Evolutionary conservation across 306 rosid genomes (phyloP).

Genomic region (Hylodesmum podocarpum): DNA sequence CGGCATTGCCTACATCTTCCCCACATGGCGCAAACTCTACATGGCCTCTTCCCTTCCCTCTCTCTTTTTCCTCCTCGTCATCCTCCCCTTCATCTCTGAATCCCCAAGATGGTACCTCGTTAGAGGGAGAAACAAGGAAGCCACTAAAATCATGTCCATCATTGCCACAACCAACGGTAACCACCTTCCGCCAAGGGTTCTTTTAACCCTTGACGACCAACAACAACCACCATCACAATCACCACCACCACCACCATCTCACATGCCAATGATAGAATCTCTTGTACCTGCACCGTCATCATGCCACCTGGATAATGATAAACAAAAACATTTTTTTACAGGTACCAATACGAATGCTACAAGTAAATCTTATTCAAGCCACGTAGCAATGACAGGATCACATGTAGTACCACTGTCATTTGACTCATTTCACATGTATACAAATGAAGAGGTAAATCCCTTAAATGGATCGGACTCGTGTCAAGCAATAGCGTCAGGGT

Average conservation of each 20-base stretch:
- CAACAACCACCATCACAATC: background rate
- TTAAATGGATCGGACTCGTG: too few relatives aligned
- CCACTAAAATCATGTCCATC: slow-evolving; percentile 53
- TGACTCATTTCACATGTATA: too few relatives aligned
- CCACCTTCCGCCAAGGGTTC: slow-evolving; percentile 47
- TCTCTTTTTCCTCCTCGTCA: slow-evolving; percentile 42
- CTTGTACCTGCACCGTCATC: too few relatives aligned
- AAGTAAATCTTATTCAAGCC: too few relatives aligned
- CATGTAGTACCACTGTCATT: too few relatives aligned
- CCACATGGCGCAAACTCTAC: slow-evolving; percentile 65
- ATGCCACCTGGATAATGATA: background rate
- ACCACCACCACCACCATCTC: background rate
- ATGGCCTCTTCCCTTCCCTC: slow-evolving; percentile 70
- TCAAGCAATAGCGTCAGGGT: too few relatives aligned
- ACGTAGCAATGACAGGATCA: slow-evolving; percentile 33
- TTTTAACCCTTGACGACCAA: slow-evolving; percentile 56
- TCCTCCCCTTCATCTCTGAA: slow-evolving; percentile 70
- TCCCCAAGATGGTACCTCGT: slow-evolving; percentile 87
- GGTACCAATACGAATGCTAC: too few relatives aligned
- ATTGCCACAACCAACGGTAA: slow-evolving; percentile 57
- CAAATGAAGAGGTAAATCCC: too few relatives aligned
- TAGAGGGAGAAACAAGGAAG: slow-evolving; percentile 50
- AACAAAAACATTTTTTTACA: too few relatives aligned
- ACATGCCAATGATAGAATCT: too few relatives aligned
- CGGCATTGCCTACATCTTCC: slow-evolving; percentile 55